phyloP scores from a whole-genome alignment of 1,284 basidiomycete genomes.

The Porodaedalea pini region DNA sequence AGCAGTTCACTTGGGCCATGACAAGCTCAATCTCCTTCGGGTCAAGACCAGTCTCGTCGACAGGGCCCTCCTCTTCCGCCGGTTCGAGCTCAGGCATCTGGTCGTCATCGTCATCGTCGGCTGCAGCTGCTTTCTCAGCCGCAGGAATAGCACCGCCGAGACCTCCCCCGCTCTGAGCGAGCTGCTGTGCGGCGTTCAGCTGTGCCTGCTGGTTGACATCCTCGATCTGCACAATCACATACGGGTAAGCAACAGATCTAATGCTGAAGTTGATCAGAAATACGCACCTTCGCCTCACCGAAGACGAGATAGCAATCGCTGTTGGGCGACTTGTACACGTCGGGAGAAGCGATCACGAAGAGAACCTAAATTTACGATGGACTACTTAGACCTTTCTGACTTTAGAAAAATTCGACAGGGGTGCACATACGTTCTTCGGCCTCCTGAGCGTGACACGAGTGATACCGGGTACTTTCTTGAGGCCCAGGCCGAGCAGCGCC shows the following conservation, averaged over 20 bases:
- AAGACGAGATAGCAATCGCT: slow-evolving; percentile 99
- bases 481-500: slow-evolving; percentile 79
- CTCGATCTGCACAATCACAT: slow-evolving; percentile 60
- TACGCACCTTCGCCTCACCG: slow-evolving; percentile 86
- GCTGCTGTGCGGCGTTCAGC: slow-evolving; percentile 80
- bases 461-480: slow-evolving; percentile 91
- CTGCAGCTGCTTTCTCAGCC: slow-evolving; percentile 49
- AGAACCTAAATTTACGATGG: slow-evolving; percentile 55
- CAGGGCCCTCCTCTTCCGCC: slow-evolving; percentile 70
- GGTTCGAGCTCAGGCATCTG: slow-evolving; percentile 82
- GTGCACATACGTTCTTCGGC: slow-evolving; percentile 80
- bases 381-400: slow-evolving; percentile 2
- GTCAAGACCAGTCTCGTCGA: slow-evolving; percentile 83
- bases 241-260: background rate
- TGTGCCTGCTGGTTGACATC: slow-evolving; percentile 88
- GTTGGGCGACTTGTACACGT: slow-evolving; percentile 97
- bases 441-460: slow-evolving; percentile 93
- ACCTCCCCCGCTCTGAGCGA: slow-evolving; percentile 53
- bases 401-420: background rate
- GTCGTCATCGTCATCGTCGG: slow-evolving; percentile 63
- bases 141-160: slow-evolving; percentile 44
- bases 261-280: background rate
- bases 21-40: slow-evolving; percentile 95
- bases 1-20: slow-evolving; percentile 81
- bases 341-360: slow-evolving; percentile 90